Conservation (phyloP, 495 filamentous ascomycete species). For the Lasiosphaeria miniovina region DNA sequence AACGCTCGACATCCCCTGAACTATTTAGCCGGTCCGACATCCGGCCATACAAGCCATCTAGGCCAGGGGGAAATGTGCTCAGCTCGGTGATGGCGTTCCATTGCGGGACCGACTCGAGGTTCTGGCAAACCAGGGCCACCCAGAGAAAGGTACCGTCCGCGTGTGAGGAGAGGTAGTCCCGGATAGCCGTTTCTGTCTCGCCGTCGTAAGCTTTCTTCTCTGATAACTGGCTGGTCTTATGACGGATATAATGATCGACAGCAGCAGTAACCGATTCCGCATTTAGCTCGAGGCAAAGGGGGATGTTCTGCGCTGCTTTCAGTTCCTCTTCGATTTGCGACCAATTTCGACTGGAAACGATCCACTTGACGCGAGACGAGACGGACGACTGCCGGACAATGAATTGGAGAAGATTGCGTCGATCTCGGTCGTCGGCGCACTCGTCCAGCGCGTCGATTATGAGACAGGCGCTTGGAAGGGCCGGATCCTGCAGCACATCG, state of each 20-base stretch:
- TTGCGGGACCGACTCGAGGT: background rate
- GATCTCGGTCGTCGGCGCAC: slow-evolving; percentile 27
- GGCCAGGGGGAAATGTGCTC: slow-evolving; percentile 23
- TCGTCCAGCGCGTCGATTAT: slow-evolving; percentile 53
- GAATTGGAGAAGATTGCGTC: slow-evolving; percentile 32
- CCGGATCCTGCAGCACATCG: slow-evolving; percentile 32
- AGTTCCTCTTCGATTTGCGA: slow-evolving; percentile 33
- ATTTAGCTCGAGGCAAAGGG: slow-evolving; percentile 35
- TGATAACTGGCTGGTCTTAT: slow-evolving; percentile 19
- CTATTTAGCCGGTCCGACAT: slow-evolving; percentile 22
- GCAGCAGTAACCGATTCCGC: slow-evolving; percentile 16
- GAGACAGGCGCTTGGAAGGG: slow-evolving; percentile 26
- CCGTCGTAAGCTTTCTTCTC: background rate
- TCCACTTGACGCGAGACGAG: slow-evolving; percentile 33
- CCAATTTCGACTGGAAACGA: slow-evolving; percentile 30
- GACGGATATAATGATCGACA: slow-evolving; percentile 32
- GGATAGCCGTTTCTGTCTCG: slow-evolving; percentile 10
- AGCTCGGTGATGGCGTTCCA: background rate
- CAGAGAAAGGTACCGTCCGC: slow-evolving; percentile 10
- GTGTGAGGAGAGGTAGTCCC: slow-evolving; percentile 23
- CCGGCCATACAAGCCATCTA: slow-evolving; percentile 23
- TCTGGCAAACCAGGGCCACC: slow-evolving; percentile 9
- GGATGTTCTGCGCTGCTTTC: slow-evolving; percentile 7
- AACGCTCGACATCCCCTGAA: slow-evolving; percentile 14
- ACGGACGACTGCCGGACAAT: slow-evolving; percentile 21